These are phyloP conservation scores for Hypoxylon perforatum DNA, from an alignment of 495 filamentous ascomycete species.

Conservation along the genomic window DNA sequence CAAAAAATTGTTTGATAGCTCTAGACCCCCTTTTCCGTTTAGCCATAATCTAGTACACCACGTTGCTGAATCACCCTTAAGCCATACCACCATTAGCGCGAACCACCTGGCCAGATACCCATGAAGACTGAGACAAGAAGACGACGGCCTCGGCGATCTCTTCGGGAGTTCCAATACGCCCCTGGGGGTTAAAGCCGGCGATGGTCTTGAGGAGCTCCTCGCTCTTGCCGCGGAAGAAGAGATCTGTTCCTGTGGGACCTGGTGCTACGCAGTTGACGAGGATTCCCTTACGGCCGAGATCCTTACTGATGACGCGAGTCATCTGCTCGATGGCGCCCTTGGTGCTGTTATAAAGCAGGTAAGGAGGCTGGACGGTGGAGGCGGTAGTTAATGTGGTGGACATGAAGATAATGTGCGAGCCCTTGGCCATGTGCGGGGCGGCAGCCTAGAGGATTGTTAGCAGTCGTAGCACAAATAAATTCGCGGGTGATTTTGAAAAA, in stretches of 20 bases:
- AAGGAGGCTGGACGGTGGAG: slow-evolving; percentile 63
- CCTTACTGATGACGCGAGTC: slow-evolving; percentile 70
- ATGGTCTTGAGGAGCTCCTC: slow-evolving; percentile 67
- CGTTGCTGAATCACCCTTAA: neutral
- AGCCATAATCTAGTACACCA: neutral
- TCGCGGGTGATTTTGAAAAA: neutral
- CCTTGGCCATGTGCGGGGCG: slow-evolving; percentile 67
- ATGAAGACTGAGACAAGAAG: slow-evolving; percentile 65
- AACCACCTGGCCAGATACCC: slow-evolving; percentile 75
- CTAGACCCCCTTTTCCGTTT: neutral
- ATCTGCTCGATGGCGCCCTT: slow-evolving; percentile 81
- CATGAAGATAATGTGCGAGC: slow-evolving; percentile 70
- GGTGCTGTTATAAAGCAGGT: slow-evolving; percentile 69
- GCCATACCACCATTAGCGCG: slow-evolving; percentile 68
- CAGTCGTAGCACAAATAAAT: neutral
- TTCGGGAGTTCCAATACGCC: slow-evolving; percentile 71
- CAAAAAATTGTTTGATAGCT: too few species aligned
- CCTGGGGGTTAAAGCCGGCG: slow-evolving; percentile 55
- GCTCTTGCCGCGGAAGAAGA: slow-evolving; percentile 71
- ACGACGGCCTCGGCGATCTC: slow-evolving; percentile 69
- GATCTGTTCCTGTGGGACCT: slow-evolving; percentile 73
- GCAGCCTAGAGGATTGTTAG: slow-evolving; percentile 58
- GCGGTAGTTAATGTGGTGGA: slow-evolving; percentile 62
- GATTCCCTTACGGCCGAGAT: slow-evolving; percentile 69
- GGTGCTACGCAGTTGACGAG: slow-evolving; percentile 73